Conservation (phyloP, 2,329 filamentous ascomycete genomes). For the Diplocarpon mali region DNA sequence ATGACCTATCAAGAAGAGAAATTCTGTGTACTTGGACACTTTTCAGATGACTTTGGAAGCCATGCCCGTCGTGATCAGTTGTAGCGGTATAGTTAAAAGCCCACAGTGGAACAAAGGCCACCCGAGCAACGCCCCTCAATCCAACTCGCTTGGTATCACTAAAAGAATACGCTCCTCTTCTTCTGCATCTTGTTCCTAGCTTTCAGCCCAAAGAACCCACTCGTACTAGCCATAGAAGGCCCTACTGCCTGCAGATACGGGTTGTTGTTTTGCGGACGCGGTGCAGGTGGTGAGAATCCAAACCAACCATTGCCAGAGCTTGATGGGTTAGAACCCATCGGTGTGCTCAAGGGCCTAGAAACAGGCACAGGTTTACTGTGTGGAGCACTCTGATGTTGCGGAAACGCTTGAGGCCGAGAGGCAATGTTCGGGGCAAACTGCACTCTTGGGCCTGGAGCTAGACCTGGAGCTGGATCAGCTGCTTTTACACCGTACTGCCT, state of each 20-base stretch:
- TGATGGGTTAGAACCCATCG: slow-evolving; percentile 4
- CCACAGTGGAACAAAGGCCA: neutral
- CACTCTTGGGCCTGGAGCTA: slow-evolving; percentile 7
- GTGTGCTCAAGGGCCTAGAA: slow-evolving; percentile 22
- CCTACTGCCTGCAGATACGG: slow-evolving; percentile 24
- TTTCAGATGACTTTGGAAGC: too few species aligned
- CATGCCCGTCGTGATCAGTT: too few species aligned
- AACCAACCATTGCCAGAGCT: slow-evolving; percentile 2
- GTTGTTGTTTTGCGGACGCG: slow-evolving; percentile 6
- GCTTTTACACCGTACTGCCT: slow-evolving; percentile 50
- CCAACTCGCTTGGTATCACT: slow-evolving; percentile 3
- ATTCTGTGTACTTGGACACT: too few species aligned
- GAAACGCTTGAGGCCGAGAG: slow-evolving; percentile 10
- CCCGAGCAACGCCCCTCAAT: neutral
- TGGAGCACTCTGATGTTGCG: slow-evolving; percentile 21
- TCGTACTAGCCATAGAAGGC: slow-evolving; percentile 31
- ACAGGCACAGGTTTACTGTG: slow-evolving; percentile 20
- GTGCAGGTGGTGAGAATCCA: neutral
- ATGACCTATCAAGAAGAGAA: too few species aligned
- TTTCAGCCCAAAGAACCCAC: slow-evolving; percentile 32
- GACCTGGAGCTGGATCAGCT: neutral
- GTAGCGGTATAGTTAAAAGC: too few species aligned
- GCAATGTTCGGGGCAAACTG: neutral
- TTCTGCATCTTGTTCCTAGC: slow-evolving; percentile 26
- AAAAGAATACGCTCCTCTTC: slow-evolving; percentile 25